A percentile compares a stretch with the other conserved stretches of the same genome.
Evolutionary conservation across 2,329 filamentous ascomycete genomes (phyloP).

Genomic region (Penicillium vulpinum): DNA sequence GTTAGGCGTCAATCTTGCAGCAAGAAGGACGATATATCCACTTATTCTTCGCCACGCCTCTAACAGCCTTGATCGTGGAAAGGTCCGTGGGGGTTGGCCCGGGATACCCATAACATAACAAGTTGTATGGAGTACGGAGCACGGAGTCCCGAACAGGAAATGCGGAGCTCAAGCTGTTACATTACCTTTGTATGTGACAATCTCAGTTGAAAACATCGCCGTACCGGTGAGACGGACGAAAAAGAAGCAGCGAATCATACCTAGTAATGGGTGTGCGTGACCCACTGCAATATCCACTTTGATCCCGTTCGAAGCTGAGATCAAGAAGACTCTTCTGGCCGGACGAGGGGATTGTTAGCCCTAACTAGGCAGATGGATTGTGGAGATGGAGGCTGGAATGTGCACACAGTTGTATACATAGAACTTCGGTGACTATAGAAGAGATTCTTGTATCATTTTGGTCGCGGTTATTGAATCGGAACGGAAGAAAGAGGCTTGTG

Average conservation of each 20-base stretch:
- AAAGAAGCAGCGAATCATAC: slow-evolving; percentile 13
- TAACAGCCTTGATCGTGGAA: background rate
- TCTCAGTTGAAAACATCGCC: slow-evolving; percentile 3
- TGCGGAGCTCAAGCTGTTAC: slow-evolving; percentile 2
- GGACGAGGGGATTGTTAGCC: background rate
- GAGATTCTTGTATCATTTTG: background rate
- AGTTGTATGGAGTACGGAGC: background rate
- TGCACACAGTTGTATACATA: background rate
- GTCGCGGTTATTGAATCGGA: background rate
- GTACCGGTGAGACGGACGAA: slow-evolving; percentile 18
- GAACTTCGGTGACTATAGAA: background rate
- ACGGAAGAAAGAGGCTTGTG: background rate
- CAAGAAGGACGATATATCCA: background rate
- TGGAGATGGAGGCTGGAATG: slow-evolving; percentile 5
- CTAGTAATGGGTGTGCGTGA: slow-evolving; percentile 1
- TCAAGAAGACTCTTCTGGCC: slow-evolving; percentile 15
- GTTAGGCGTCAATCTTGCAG: slow-evolving; percentile 7
- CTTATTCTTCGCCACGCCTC: background rate
- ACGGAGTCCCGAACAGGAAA: slow-evolving; percentile 1
- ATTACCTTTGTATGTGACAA: background rate
- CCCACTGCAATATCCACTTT: slow-evolving; percentile 14
- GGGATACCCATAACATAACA: background rate
- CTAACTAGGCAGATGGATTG: slow-evolving; percentile 8
- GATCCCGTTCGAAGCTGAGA: slow-evolving; percentile 16
- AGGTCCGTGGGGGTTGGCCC: slow-evolving; percentile 7